Conservation (phyloP, 2,329 filamentous ascomycete species). For the Zasmidium angulare region DNA sequence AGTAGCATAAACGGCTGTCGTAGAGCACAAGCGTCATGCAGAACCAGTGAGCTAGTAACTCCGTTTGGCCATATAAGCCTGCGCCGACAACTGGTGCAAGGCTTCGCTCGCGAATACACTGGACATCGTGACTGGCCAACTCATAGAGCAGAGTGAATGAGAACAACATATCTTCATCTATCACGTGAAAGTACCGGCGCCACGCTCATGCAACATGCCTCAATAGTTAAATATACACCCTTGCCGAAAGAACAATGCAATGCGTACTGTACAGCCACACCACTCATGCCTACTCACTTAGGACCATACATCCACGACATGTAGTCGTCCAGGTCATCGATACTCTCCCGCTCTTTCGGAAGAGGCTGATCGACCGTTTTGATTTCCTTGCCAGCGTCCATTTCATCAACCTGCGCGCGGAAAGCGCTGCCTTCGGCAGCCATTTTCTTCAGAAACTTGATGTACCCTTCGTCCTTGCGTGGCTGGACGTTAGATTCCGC, state of each 20-base stretch:
- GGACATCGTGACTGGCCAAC: too few species aligned
- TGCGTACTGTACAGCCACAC: background rate
- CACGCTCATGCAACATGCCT: background rate
- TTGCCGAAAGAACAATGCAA: background rate
- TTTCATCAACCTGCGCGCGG: conserved; percentile 55
- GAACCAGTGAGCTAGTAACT: too few species aligned
- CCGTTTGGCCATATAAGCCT: too few species aligned
- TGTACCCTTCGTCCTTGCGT: conserved; percentile 48
- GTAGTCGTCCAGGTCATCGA: conserved; percentile 29
- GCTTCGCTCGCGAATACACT: too few species aligned
- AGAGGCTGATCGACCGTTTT: conserved; percentile 30
- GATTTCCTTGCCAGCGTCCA: conserved; percentile 47
- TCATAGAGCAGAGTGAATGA: too few species aligned
- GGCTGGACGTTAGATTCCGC: conserved; percentile 32
- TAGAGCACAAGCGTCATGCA: too few species aligned
- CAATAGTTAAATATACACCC: background rate
- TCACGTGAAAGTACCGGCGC: too few species aligned
- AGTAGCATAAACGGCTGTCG: too few species aligned
- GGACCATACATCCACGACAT: conserved; percentile 31
- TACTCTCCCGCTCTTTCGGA: conserved; percentile 14
- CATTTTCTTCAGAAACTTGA: conserved; percentile 44
- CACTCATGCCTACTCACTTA: background rate
- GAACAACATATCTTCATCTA: too few species aligned
- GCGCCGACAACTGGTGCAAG: too few species aligned
- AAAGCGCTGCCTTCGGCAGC: conserved; percentile 59